These are phyloP conservation scores for Xenosphaeropsis pyriputrescens DNA, from an alignment of 2,329 filamentous ascomycete genomes.

Conservation along the genomic window DNA sequence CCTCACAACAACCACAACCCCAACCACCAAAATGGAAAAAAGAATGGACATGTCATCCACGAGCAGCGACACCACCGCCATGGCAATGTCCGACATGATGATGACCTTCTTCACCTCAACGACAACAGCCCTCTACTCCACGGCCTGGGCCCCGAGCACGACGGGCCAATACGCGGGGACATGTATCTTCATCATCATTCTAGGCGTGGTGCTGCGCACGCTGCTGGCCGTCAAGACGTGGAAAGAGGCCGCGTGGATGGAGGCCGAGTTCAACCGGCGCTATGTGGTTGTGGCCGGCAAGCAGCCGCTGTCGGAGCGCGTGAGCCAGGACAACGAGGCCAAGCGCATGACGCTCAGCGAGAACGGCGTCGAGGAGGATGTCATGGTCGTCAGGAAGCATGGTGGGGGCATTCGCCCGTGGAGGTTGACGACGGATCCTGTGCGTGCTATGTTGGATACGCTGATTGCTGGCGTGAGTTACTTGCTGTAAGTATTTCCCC, in stretches of 20 bases:
- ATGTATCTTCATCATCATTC: conserved; percentile 77
- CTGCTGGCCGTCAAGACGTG: conserved; percentile 59
- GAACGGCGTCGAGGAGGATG: conserved; percentile 70
- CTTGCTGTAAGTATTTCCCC: conserved; percentile 53
- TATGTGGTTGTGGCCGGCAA: conserved; percentile 60
- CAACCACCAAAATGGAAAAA: too few species aligned
- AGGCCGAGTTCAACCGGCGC: conserved; percentile 56
- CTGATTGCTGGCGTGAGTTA: conserved; percentile 67
- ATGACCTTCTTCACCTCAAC: conserved; percentile 53
- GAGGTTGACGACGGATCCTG: conserved; percentile 66
- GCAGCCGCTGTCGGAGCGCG: conserved; percentile 20
- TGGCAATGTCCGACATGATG: conserved; percentile 21
- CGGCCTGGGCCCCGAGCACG: conserved; percentile 57
- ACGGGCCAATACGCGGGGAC: conserved; percentile 70
- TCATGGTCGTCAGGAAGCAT: conserved; percentile 53
- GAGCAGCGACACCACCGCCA: not conserved
- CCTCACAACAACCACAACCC: too few species aligned
- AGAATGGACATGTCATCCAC: not conserved
- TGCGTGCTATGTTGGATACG: conserved; percentile 56
- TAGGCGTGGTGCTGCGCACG: conserved; percentile 54
- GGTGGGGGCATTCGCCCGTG: conserved; percentile 47
- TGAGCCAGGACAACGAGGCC: conserved; percentile 30
- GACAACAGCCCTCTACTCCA: conserved; percentile 49
- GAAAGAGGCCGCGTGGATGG: conserved; percentile 49
- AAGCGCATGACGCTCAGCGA: conserved; percentile 55